Evolutionary conservation across 306 rosid species (phyloP).

Genomic region (Acacia acuminata): DNA sequence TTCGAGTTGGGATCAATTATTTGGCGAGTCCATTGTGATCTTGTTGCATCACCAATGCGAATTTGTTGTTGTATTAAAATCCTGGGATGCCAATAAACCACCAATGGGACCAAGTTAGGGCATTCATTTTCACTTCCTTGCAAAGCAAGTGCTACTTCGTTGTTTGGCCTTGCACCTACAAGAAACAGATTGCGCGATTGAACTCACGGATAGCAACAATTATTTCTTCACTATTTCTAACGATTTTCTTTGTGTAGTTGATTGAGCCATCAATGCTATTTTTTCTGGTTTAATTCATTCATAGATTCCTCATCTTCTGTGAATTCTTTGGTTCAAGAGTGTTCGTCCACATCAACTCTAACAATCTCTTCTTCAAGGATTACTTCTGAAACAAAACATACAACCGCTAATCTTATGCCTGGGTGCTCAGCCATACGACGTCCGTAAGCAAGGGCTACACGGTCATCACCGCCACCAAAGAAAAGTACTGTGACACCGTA

Average conservation of each 20-base stretch:
- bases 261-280: constrained; percentile 44
- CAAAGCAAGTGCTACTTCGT: constrained; percentile 36
- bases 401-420: no score
- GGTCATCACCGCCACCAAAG: constrained; percentile 87
- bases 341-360: constrained; percentile 34
- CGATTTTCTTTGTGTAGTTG: constrained; percentile 39
- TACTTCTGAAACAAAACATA: constrained; percentile 53
- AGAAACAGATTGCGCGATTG: constrained; percentile 50
- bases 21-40: constrained; percentile 24
- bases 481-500: constrained; percentile 61
- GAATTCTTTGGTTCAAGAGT: constrained; percentile 23
- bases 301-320: constrained; percentile 53
- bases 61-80: constrained; percentile 49
- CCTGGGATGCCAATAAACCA: constrained; percentile 59
- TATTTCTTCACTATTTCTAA: constrained; percentile 44
- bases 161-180: constrained; percentile 53
- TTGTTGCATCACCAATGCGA: constrained; percentile 60
- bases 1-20: constrained; percentile 13
- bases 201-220: constrained; percentile 37
- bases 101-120: constrained; percentile 44
- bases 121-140: constrained; percentile 19
- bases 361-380: constrained; percentile 36
- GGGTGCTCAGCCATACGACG: no score
- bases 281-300: constrained; percentile 39
- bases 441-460: constrained; percentile 87